Base-by-base conservation (phyloP, 2,329 filamentous ascomycete species). In the Stromatinia cepivora region DNA sequence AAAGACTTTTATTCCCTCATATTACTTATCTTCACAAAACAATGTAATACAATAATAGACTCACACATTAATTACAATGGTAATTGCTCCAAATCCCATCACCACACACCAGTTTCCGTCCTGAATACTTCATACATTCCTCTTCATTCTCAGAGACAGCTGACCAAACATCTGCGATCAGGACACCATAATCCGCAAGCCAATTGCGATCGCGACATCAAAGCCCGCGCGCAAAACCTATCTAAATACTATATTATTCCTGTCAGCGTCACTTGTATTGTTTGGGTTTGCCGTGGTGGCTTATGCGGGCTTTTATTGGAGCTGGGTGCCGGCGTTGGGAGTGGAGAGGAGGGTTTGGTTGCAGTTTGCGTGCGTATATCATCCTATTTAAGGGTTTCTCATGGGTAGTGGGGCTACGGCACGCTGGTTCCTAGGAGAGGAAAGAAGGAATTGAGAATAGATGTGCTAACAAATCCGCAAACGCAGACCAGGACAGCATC, bases 251-350 rank as follows among this genome's bases (percentile, higher is more conserved):
- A 67, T 80, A 57, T 76, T 81, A 31, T 76, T 80, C 53, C 62
- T 74, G 56, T 74, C 76, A 64, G 82, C 87, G 31, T 84, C 85
- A 4, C 73, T 84, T 22, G 72, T 85, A 53, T 84, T 92, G 64
- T 80, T 90, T 56, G 83, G 81, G 50, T 78, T 88, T 28, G 88
- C 90, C 8, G 79, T 84, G 9, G 76, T 86, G 52, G 87, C 88
- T 46, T 92, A 92, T 77, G 81, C 82, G 48, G 80, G 89, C 25
- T 92, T 92, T 80, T 92, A 92, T 81, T 84, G 85, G 79, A 85
- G 84, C 71, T 91, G 88, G 79, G 86, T 92, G 31, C 90, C 90
- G 0, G 84, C 87, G 66, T 86, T 89, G 72, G 86, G 87, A 67
- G 83, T 91, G 71, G 81, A 84, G 71, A 83, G 85, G n/a, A 81